Evolutionary conservation across 441 rosid genomes (phyloP).

Genomic region (Syzygium syzygioides): DNA sequence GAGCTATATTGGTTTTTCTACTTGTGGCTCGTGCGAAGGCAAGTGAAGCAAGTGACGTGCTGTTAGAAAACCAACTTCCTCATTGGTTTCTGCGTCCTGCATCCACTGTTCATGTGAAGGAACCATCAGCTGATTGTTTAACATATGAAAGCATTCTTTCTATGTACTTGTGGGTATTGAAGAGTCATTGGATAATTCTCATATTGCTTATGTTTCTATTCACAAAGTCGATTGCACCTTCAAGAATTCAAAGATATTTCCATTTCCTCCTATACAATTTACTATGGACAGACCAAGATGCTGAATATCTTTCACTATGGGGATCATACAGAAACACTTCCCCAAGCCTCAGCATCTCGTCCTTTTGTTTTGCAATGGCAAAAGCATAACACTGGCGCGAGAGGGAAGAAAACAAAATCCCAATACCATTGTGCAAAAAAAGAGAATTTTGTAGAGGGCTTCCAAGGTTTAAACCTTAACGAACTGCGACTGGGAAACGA

Average conservation of each 20-base stretch:
- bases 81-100: conserved; percentile 59
- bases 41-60: conserved; percentile 44
- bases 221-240: background rate
- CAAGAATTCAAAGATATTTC: background rate
- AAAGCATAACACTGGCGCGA: background rate
- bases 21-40: background rate
- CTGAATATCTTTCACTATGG: background rate
- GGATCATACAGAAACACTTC: background rate
- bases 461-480: background rate
- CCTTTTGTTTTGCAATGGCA: background rate
- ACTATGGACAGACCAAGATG: background rate
- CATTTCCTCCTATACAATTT: background rate
- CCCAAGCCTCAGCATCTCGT: background rate
- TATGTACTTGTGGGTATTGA: background rate
- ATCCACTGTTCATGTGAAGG: conserved; percentile 8
- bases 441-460: background rate
- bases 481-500: background rate
- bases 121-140: background rate
- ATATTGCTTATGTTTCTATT: background rate
- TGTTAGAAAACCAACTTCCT: conserved; percentile 23
- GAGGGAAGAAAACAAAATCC: background rate
- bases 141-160: background rate
- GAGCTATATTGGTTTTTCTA: background rate
- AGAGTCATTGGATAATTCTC: background rate
- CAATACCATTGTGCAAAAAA: background rate